Base-by-base conservation (phyloP, 352 stramenopile genomes). In the Plasmopara muralis region DNA sequence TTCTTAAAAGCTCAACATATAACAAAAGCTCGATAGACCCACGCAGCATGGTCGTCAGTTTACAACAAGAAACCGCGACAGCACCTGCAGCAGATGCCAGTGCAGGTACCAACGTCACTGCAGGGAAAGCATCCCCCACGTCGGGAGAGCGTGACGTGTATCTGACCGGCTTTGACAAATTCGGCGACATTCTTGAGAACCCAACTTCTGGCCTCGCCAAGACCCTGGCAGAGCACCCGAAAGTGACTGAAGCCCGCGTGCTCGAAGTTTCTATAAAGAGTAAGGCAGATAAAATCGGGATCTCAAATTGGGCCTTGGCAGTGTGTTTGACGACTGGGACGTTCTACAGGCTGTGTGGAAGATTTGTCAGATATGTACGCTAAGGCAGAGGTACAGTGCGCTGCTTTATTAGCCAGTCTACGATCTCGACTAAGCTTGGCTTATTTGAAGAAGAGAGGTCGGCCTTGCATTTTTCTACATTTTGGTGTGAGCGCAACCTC, bases 161-260 rank as follows among this genome's bases (percentile, higher is more conserved):
- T 62, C 60, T 91, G 38, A 93, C 83, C 35, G 80, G 83, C 43
- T 93, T 93, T 35, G 83, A 80, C 65, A 85, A 87, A 61, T 93
- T 93, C 47, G 83, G 74, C 39, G 62, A 90, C 61, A 85, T 93
- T 31, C 31, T 84, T 10, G 73, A 89, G 44, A 93, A 93, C 57
- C 80, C 80, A n/a, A 91, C 80, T 49, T 88, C 74, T 14, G 52
- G 61, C 29, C 57, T 93, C 37, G 72, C 72, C 40, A 52, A 83
- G 60, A 55, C 73, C 42, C 50, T 93, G 16, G 74, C 59, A 14
- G 47, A 66, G 28, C 68, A 90, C 48, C 55, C 64, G n/a, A 82
- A 86, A 35, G 71, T 90, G 43, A 87, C 77, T 6, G 65, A 85
- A 31, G 53, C 70, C 30, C 57, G 71, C 13, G 81, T 93, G 55